Evolutionary conservation across 805 yeast species (phyloP).

Genomic region (Tetrapisispora nanseiensis): DNA sequence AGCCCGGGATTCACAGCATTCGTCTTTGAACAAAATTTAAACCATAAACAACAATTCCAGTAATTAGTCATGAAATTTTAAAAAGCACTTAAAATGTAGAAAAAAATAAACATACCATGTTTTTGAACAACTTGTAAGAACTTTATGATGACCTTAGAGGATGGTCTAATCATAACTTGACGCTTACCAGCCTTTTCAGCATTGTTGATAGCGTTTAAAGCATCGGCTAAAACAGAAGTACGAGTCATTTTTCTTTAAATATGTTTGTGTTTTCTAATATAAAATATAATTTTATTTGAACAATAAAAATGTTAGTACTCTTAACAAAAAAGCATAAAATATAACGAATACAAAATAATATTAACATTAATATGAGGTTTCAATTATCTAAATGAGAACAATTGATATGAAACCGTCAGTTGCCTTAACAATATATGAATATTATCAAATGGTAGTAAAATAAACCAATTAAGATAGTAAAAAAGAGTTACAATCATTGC

Average conservation of each 20-base stretch:
- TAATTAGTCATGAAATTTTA: background rate
- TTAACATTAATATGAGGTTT: too few relatives aligned
- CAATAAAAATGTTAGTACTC: too few relatives aligned
- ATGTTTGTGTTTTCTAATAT: background rate
- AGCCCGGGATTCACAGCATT: constrained; percentile 53
- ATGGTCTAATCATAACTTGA: constrained; percentile 96
- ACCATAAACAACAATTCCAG: too few relatives aligned
- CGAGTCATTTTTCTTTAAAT: constrained; percentile 89
- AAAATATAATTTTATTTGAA: too few relatives aligned
- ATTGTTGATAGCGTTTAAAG: constrained; percentile 93
- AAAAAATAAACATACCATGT: constrained; percentile 51
- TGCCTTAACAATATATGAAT: too few relatives aligned
- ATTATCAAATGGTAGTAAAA: too few relatives aligned
- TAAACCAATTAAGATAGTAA: too few relatives aligned
- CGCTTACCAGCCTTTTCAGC: constrained; percentile 99
- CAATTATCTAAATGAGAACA: too few relatives aligned
- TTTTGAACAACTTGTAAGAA: constrained; percentile 93
- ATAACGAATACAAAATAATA: too few relatives aligned
- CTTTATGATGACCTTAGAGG: constrained; percentile 94
- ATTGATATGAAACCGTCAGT: too few relatives aligned
- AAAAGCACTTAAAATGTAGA: background rate
- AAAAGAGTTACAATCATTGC: too few relatives aligned
- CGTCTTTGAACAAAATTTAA: background rate
- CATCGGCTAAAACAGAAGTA: constrained; percentile 97
- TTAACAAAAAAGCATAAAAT: too few relatives aligned